phyloP scores from a whole-genome alignment of 768 basidiomycete genomes.

The Phanerochaete carnosa region DNA sequence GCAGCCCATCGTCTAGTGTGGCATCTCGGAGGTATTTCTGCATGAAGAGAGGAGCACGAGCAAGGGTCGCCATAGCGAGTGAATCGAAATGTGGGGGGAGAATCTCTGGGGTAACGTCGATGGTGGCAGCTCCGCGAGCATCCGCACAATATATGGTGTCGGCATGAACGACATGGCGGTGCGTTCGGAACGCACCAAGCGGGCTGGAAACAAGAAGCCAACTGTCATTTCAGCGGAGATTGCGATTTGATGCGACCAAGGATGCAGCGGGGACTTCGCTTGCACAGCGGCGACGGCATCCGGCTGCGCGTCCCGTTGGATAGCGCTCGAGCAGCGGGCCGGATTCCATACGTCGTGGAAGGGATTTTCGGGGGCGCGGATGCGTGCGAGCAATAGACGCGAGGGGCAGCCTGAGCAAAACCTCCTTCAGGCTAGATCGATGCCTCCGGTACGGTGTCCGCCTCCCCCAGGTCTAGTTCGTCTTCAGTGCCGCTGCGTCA shows the following conservation, averaged over 20 bases:
- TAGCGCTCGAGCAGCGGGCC: neutral
- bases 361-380: too few relatives aligned
- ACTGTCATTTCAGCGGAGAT: neutral
- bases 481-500: too few relatives aligned
- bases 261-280: neutral
- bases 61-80: neutral
- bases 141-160: too few relatives aligned
- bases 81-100: neutral
- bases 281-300: neutral
- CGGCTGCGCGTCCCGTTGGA: neutral
- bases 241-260: neutral
- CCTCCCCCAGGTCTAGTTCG: too few relatives aligned
- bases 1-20: neutral
- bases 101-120: neutral
- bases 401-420: too few relatives aligned
- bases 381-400: too few relatives aligned
- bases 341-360: neutral
- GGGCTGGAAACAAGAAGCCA: neutral
- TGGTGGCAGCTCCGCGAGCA: neutral
- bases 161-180: neutral
- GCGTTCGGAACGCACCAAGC: too few relatives aligned
- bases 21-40: neutral
- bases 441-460: too few relatives aligned
- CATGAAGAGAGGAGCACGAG: neutral
- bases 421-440: too few relatives aligned